Evolutionary conservation across 305 asterid genomes (phyloP).

Genomic region (Fraxinus velutina): DNA sequence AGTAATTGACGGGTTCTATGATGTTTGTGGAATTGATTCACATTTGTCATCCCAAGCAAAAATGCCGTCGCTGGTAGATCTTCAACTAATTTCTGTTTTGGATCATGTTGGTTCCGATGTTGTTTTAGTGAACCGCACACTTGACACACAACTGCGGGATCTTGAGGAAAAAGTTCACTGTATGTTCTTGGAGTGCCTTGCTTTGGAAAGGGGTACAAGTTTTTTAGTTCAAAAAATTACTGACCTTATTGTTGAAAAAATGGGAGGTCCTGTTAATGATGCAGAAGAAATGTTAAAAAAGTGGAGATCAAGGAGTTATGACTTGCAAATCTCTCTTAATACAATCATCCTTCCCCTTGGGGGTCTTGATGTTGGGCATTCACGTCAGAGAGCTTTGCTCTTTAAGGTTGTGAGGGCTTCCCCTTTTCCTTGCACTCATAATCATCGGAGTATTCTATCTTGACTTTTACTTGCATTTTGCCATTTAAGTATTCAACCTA

Average conservation of each 20-base stretch:
- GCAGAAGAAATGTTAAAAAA: slow-evolving; percentile 79
- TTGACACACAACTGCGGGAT: slow-evolving; percentile 61
- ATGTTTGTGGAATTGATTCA: slow-evolving; percentile 71
- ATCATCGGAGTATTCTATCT: not conserved
- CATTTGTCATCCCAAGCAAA: slow-evolving; percentile 53
- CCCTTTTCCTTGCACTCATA: slow-evolving; percentile 19
- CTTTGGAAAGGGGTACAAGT: slow-evolving; percentile 46
- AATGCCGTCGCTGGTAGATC: slow-evolving; percentile 77
- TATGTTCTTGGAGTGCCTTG: slow-evolving; percentile 56
- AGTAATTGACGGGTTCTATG: slow-evolving; percentile 91
- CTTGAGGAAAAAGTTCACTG: slow-evolving; percentile 77
- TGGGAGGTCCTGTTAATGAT: slow-evolving; percentile 93
- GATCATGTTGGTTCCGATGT: slow-evolving; percentile 70
- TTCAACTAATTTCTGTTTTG: slow-evolving; percentile 54
- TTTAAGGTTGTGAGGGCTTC: slow-evolving; percentile 69
- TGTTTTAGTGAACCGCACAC: slow-evolving; percentile 64
- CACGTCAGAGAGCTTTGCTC: slow-evolving; percentile 95
- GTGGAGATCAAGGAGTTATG: slow-evolving; percentile 74
- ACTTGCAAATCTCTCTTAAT: slow-evolving; percentile 49
- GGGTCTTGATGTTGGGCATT: slow-evolving; percentile 87
- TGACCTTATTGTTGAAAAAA: slow-evolving; percentile 62
- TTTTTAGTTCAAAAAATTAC: slow-evolving; percentile 76
- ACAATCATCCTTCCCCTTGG: slow-evolving; percentile 78
- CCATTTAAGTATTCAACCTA: not conserved
- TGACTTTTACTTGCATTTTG: not conserved